phyloP scores from a whole-genome alignment of 495 filamentous ascomycete genomes.

The Podospora appendiculata region DNA sequence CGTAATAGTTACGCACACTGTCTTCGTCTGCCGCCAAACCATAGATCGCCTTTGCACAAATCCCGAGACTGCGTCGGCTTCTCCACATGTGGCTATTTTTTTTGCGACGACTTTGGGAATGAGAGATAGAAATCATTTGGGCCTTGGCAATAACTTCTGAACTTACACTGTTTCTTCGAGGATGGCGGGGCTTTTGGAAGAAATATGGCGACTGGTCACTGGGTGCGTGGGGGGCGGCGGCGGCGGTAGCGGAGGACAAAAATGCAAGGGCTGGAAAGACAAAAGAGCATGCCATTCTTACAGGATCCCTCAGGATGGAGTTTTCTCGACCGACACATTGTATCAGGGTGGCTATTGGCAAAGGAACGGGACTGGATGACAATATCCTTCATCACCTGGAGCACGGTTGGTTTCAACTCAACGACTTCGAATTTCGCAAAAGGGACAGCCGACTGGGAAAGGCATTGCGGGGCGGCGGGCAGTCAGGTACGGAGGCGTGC shows the following conservation, averaged over 20 bases:
- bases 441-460: neutral
- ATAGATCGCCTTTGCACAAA: slow-evolving; percentile 3
- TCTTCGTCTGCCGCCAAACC: slow-evolving; percentile 2
- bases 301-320: slow-evolving; percentile 23
- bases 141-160: slow-evolving; percentile 31
- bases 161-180: slow-evolving; percentile 28
- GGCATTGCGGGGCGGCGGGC: slow-evolving; percentile 12
- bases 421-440: slow-evolving; percentile 1
- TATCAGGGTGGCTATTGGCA: slow-evolving; percentile 19
- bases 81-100: slow-evolving; percentile 20
- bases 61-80: slow-evolving; percentile 4
- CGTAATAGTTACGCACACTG: slow-evolving; percentile 27
- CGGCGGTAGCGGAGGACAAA: slow-evolving; percentile 20
- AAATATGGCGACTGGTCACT: slow-evolving; percentile 14
- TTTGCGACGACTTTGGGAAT: slow-evolving; percentile 16
- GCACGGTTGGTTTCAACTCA: slow-evolving; percentile 3
- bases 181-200: slow-evolving; percentile 22
- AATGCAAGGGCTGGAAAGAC: slow-evolving; percentile 34
- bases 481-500: slow-evolving; percentile 31
- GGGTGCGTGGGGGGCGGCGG: slow-evolving; percentile 14
- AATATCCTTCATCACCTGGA: slow-evolving; percentile 1
- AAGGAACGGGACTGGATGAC: neutral
- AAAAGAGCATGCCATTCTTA: slow-evolving; percentile 33
- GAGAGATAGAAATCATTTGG: slow-evolving; percentile 23
- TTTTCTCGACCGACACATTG: slow-evolving; percentile 30